phyloP scores from a whole-genome alignment of 495 filamentous ascomycete species.

The Tuber brumale region DNA sequence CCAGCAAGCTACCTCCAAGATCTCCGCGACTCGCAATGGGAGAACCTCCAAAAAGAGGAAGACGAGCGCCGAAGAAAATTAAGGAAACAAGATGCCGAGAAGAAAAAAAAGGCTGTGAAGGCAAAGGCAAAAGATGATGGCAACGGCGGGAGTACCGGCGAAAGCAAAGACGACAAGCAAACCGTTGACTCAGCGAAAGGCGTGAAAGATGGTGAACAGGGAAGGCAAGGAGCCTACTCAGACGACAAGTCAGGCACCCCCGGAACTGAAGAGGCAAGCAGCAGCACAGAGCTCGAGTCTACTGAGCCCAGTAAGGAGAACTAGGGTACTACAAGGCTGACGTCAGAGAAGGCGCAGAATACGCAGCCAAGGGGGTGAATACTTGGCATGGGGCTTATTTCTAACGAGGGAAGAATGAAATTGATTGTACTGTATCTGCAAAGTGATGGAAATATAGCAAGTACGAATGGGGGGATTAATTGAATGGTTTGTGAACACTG shows the following conservation, averaged over 20 bases:
- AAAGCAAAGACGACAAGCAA: slow-evolving; percentile 20
- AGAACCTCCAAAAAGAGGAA: slow-evolving; percentile 55
- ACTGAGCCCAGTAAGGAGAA: slow-evolving; percentile 5
- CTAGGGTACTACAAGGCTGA: slow-evolving; percentile 1
- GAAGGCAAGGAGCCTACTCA: slow-evolving; percentile 8
- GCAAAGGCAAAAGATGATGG: slow-evolving; percentile 28
- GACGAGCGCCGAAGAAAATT: slow-evolving; percentile 46
- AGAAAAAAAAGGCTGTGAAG: slow-evolving; percentile 39
- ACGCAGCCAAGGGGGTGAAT: slow-evolving; percentile 6
- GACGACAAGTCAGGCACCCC: slow-evolving; percentile 5
- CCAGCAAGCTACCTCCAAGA: slow-evolving; percentile 60
- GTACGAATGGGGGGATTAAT: not conserved
- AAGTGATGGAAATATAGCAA: not conserved
- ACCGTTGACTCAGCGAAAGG: not conserved
- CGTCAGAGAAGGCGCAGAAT: slow-evolving; percentile 1
- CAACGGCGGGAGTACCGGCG: slow-evolving; percentile 8
- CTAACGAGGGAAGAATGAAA: not conserved
- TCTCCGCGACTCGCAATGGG: slow-evolving; percentile 54
- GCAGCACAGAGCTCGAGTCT: not conserved
- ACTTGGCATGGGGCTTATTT: not conserved
- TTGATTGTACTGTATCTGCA: not conserved
- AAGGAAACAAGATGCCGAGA: slow-evolving; percentile 42
- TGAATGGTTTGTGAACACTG: not conserved
- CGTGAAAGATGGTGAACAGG: slow-evolving; percentile 3
- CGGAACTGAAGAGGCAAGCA: not conserved